phyloP scores from a whole-genome alignment of 1,284 basidiomycete species.

The Leccinum angustisporum region DNA sequence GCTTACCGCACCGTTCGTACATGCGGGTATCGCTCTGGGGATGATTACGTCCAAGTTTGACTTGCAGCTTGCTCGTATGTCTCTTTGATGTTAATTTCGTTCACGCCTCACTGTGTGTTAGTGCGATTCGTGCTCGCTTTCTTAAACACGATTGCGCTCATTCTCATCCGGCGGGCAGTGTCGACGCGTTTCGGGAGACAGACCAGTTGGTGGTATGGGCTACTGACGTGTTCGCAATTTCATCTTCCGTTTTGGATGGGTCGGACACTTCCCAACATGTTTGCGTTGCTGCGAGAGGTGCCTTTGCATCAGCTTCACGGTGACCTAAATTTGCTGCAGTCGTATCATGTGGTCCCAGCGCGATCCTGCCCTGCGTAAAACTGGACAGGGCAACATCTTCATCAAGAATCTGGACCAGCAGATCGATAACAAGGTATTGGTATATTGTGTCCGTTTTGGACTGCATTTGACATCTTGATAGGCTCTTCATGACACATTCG shows the following conservation, averaged over 20 bases:
- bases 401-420: conserved; percentile 99
- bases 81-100: not conserved
- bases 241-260: conserved; percentile 93
- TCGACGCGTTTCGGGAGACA: conserved; percentile 60
- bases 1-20: conserved; percentile 47
- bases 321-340: conserved; percentile 40
- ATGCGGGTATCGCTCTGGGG: conserved; percentile 41
- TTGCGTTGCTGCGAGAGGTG: conserved; percentile 61
- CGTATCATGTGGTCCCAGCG: conserved; percentile 99
- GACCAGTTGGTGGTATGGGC: conserved; percentile 59
- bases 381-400: conserved; percentile 99
- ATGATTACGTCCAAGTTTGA: conserved; percentile 54
- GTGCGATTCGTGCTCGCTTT: conserved; percentile 77
- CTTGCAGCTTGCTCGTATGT: conserved; percentile 63
- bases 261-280: conserved; percentile 92
- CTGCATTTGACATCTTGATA: conserved; percentile 29
- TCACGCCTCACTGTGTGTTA: conserved; percentile 32
- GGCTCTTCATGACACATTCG: conserved; percentile 99
- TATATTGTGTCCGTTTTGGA: not conserved
- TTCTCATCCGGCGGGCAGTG: conserved; percentile 64
- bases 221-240: conserved; percentile 82
- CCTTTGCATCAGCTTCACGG: not conserved
- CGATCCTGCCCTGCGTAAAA: conserved; percentile 98
- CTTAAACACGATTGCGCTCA: conserved; percentile 65
- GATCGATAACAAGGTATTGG: conserved; percentile 94